Conservation (phyloP, 768 basidiomycete genomes). For the Boletus sensibilis region DNA sequence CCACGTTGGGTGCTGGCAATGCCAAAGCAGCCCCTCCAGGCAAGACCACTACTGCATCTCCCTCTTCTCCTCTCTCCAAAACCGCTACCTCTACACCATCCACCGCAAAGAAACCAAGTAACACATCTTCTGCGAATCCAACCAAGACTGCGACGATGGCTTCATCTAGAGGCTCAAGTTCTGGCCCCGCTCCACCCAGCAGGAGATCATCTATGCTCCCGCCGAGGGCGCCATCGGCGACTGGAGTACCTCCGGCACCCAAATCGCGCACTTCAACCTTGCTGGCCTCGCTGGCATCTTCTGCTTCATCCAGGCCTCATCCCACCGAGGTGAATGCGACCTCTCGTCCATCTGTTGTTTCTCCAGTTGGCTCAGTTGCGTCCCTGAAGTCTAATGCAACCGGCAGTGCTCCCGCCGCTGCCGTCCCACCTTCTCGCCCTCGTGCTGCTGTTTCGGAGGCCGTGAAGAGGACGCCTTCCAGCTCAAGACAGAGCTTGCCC, state of each 20-base stretch:
- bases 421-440: constrained; percentile 45
- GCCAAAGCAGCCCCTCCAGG: constrained; percentile 44
- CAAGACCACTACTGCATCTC: constrained; percentile 40
- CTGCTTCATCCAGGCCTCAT: constrained; percentile 21
- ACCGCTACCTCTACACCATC: constrained; percentile 30
- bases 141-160: constrained; percentile 36
- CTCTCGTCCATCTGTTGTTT: constrained; percentile 51
- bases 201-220: constrained; percentile 34
- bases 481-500: constrained; percentile 43
- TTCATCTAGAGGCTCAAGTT: constrained; percentile 29
- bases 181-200: constrained; percentile 33
- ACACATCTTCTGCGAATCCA: constrained; percentile 29
- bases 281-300: constrained; percentile 26
- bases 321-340: constrained; percentile 25
- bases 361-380: constrained; percentile 51
- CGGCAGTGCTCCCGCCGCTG: constrained; percentile 20
- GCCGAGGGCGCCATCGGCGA: constrained; percentile 39
- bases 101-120: constrained; percentile 29
- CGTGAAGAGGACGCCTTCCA: constrained; percentile 48
- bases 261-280: constrained; percentile 40
- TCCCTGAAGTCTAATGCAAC: constrained; percentile 46
- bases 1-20: constrained; percentile 61
- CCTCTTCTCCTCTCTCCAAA: constrained; percentile 34
- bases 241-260: constrained; percentile 34
- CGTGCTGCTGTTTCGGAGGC: constrained; percentile 69